These are phyloP conservation scores for Trichoderma arundinaceum DNA, from an alignment of 2,329 filamentous ascomycete genomes.

Conservation along the genomic window DNA sequence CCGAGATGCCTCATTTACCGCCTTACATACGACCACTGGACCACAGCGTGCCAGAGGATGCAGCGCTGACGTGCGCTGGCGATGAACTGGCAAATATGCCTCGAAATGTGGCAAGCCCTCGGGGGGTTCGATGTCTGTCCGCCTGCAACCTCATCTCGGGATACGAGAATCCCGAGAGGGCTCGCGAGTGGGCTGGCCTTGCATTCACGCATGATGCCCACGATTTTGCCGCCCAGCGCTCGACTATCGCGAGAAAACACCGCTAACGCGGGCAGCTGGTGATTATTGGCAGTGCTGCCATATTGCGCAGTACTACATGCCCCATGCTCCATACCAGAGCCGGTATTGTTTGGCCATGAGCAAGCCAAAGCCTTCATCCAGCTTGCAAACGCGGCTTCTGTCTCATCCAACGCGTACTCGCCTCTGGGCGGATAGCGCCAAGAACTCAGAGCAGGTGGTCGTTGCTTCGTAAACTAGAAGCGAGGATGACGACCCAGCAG, in stretches of 20 bases:
- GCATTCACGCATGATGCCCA: constrained; percentile 13
- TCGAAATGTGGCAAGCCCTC: constrained; percentile 28
- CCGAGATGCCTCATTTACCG: constrained; percentile 30
- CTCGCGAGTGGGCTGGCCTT: background rate
- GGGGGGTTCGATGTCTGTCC: background rate
- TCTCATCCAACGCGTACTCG: background rate
- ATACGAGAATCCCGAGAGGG: constrained; percentile 22
- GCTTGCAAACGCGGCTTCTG: no score
- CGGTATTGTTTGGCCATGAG: background rate
- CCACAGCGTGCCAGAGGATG: constrained; percentile 20
- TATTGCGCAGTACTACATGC: background rate
- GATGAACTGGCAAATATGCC: constrained; percentile 29
- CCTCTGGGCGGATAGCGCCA: background rate
- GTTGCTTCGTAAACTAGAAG: background rate
- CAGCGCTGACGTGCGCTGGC: constrained; percentile 28
- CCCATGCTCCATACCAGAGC: background rate
- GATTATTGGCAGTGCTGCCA: no score
- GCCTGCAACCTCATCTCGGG: constrained; percentile 23
- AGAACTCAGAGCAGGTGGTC: background rate
- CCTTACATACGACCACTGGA: constrained; percentile 26
- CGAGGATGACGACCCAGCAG: background rate
- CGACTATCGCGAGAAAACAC: background rate
- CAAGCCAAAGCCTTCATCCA: background rate
- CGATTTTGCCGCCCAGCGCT: background rate
- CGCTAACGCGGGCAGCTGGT: no score